phyloP scores from a whole-genome alignment of 768 basidiomycete genomes.

The Tylopilus sp. region DNA sequence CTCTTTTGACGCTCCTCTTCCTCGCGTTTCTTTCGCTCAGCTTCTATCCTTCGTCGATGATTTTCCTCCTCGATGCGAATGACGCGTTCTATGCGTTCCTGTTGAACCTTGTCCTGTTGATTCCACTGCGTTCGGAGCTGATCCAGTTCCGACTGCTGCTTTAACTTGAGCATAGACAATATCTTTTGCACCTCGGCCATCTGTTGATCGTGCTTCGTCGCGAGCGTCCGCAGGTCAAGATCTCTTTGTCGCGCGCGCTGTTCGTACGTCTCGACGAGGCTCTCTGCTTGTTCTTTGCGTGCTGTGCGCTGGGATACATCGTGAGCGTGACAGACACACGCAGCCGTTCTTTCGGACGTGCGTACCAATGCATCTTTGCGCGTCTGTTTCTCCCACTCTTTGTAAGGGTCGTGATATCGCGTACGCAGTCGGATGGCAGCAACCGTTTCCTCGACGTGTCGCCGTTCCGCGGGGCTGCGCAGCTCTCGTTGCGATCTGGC shows the following conservation, averaged over 20 bases:
- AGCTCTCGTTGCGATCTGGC: conserved; percentile 19
- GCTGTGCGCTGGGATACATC: conserved; percentile 34
- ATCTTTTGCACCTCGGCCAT: conserved; percentile 46
- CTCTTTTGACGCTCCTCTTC: conserved; percentile 45
- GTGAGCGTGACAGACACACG: background rate
- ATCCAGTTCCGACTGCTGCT: conserved; percentile 46
- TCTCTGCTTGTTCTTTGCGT: conserved; percentile 29
- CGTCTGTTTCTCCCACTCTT: conserved; percentile 50
- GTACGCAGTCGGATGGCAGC: conserved; percentile 44
- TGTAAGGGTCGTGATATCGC: conserved; percentile 43
- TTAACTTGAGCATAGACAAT: conserved; percentile 41
- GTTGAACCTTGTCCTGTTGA: conserved; percentile 41
- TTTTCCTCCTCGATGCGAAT: conserved; percentile 67
- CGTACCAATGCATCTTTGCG: conserved; percentile 46
- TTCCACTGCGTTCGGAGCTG: conserved; percentile 45
- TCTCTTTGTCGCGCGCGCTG: conserved; percentile 5
- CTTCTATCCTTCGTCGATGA: conserved; percentile 47
- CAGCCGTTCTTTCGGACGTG: background rate
- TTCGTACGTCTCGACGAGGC: conserved; percentile 19
- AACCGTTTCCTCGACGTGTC: conserved; percentile 42
- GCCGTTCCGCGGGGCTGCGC: conserved; percentile 30
- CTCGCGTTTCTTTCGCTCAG: conserved; percentile 49
- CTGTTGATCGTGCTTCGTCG: conserved; percentile 46
- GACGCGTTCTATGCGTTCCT: conserved; percentile 57
- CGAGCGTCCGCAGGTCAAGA: conserved; percentile 29